Evolutionary conservation across 1,139 yeast genomes (phyloP).

Genomic region (Nakaseomyces delphensis): DNA sequence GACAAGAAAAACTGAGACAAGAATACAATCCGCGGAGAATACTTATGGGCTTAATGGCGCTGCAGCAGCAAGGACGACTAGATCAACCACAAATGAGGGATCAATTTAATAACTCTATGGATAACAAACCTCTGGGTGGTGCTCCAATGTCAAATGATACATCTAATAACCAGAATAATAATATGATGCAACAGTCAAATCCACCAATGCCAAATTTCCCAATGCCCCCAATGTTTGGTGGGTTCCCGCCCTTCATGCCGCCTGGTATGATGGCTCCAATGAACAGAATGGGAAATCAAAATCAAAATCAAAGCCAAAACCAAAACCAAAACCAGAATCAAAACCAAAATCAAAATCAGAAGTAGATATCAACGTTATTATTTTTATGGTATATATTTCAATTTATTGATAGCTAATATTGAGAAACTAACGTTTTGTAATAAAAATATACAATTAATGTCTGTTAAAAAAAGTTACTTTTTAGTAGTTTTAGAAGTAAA

Average conservation of each 20-base stretch:
- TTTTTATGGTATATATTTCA: not conserved
- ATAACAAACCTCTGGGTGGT: slow-evolving; percentile 4
- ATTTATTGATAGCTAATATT: not conserved
- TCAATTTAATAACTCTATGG: slow-evolving; percentile 1
- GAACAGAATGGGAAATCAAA: slow-evolving; percentile 14
- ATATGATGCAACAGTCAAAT: slow-evolving; percentile 4
- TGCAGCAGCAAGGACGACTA: slow-evolving; percentile 32
- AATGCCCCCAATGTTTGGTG: slow-evolving; percentile 36
- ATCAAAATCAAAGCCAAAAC: slow-evolving; percentile 12
- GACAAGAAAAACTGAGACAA: slow-evolving; percentile 74
- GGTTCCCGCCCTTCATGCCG: slow-evolving; percentile 31
- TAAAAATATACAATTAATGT: too few species aligned
- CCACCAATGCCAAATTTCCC: slow-evolving; percentile 19
- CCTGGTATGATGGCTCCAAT: slow-evolving; percentile 32
- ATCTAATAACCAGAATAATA: slow-evolving; percentile 9
- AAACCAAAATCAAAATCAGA: slow-evolving; percentile 1
- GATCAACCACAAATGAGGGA: slow-evolving; percentile 12
- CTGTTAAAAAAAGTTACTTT: too few species aligned
- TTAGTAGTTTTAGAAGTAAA: not conserved
- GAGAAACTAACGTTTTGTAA: not conserved
- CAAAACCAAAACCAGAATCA: slow-evolving; percentile 7
- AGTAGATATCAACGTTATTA: not conserved
- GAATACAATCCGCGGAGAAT: slow-evolving; percentile 58
- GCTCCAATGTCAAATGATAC: slow-evolving; percentile 8
- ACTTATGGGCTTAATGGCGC: slow-evolving; percentile 36